Percentiles rank a stretch among this genome's conserved stretches.
Evolutionary conservation across 805 yeast species (phyloP).

Genomic region (Yueomyces sinensis): DNA sequence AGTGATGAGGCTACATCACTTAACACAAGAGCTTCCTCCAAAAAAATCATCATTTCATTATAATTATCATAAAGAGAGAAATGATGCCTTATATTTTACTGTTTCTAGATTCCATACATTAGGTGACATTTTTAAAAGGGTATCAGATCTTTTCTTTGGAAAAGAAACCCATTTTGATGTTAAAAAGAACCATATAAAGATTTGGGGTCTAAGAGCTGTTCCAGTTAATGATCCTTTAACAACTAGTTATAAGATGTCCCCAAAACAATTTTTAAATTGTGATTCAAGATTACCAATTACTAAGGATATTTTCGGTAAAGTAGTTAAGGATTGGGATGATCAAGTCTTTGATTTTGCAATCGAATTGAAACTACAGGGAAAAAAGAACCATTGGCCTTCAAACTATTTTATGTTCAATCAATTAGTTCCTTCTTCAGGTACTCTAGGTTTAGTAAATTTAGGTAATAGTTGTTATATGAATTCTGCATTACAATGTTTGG

Average conservation of each 20-base stretch:
- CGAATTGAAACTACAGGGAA: slow-evolving; percentile 19
- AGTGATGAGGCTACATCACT: slow-evolving; percentile 24
- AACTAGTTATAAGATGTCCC: slow-evolving; percentile 12
- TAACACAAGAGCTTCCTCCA: slow-evolving; percentile 9
- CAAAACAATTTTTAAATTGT: slow-evolving; percentile 18
- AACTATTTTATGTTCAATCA: slow-evolving; percentile 21
- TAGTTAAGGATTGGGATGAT: slow-evolving; percentile 13
- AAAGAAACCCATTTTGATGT: slow-evolving; percentile 11
- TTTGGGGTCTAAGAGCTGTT: slow-evolving; percentile 16
- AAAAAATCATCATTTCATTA: slow-evolving; percentile 2
- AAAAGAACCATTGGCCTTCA: slow-evolving; percentile 27
- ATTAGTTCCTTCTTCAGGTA: slow-evolving; percentile 32
- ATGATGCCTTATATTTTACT: slow-evolving; percentile 18
- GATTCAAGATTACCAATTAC: slow-evolving; percentile 13
- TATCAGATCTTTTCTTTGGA: slow-evolving; percentile 10
- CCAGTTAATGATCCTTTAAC: slow-evolving; percentile 3
- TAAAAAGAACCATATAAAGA: slow-evolving; percentile 6
- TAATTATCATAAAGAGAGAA: slow-evolving; percentile 1
- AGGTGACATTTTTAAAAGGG: slow-evolving; percentile 14
- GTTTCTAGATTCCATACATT: slow-evolving; percentile 24
- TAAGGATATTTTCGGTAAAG: slow-evolving; percentile 6
- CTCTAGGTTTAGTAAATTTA: slow-evolving; percentile 49
- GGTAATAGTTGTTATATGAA: slow-evolving; percentile 95
- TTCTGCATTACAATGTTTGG: slow-evolving; percentile 80
- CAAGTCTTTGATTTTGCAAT: slow-evolving; percentile 21